These are phyloP conservation scores for Huntiella moniliformis DNA, from an alignment of 2,329 filamentous ascomycete species.

Conservation along the genomic window DNA sequence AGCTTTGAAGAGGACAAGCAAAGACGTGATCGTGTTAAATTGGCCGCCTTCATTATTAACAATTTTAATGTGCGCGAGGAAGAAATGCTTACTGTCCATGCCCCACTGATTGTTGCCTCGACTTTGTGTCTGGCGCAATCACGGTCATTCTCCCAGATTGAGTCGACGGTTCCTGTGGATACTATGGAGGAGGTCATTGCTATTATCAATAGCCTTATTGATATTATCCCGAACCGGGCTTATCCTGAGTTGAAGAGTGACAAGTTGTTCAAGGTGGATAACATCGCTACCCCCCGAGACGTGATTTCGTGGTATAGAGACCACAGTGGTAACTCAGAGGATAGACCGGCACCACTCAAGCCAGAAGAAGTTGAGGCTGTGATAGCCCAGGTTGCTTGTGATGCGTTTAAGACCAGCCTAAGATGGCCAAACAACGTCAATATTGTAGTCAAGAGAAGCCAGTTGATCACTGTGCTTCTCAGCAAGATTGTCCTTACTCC, in stretches of 20 bases:
- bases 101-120: conserved; percentile 56
- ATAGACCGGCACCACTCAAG: conserved; percentile 38
- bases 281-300: conserved; percentile 33
- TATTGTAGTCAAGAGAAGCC: conserved; percentile 37
- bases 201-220: conserved; percentile 39
- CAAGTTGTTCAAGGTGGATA: conserved; percentile 12
- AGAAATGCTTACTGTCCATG: conserved; percentile 79
- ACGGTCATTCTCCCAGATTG: background rate
- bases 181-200: conserved; percentile 20
- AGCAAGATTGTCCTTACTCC: conserved; percentile 24
- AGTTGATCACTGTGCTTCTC: conserved; percentile 38
- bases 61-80: conserved; percentile 92
- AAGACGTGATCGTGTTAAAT: conserved; percentile 43
- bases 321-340: conserved; percentile 51
- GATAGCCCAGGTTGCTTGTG: conserved; percentile 35
- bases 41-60: conserved; percentile 64
- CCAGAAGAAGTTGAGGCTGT: conserved; percentile 35
- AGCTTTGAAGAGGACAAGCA: conserved; percentile 19
- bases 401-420: conserved; percentile 30
- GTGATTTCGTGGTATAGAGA: conserved; percentile 50
- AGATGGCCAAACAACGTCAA: conserved; percentile 22
- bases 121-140: conserved; percentile 21
- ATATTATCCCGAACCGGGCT: conserved; percentile 44
- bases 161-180: background rate
- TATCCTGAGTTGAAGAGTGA: conserved; percentile 24